phyloP scores from a whole-genome alignment of 768 basidiomycete genomes.

The Lenzites betulinus region DNA sequence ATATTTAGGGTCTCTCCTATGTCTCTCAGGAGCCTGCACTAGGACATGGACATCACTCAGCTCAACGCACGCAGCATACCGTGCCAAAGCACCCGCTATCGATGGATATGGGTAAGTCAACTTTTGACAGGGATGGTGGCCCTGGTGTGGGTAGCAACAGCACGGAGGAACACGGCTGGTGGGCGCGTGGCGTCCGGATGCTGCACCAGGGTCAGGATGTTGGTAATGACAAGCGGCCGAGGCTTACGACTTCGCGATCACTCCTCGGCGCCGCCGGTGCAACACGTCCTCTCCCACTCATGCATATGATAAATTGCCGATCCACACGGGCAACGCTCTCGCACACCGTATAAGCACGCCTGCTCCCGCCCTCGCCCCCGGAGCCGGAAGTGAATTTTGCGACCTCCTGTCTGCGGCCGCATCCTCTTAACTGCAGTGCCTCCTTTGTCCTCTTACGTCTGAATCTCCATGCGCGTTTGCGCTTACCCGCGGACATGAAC shows the following conservation, averaged over 20 bases:
- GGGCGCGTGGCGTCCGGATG: not conserved
- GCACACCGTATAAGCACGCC: conserved; percentile 1
- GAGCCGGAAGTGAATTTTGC: conserved; percentile 4
- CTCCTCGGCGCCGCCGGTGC: conserved; percentile 16
- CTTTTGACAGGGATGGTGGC: no score
- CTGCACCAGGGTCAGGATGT: not conserved
- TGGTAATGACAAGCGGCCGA: conserved; percentile 6
- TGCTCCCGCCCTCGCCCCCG: not conserved
- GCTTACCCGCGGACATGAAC: conserved; percentile 17
- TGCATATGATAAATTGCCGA: conserved; percentile 11
- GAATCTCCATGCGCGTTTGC: conserved; percentile 3
- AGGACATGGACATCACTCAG: not conserved
- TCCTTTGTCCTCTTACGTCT: not conserved
- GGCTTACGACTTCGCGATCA: conserved; percentile 14
- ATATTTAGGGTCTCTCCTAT: not conserved
- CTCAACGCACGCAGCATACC: not conserved
- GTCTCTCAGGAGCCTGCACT: conserved; percentile 1
- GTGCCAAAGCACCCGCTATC: no score
- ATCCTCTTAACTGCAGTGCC: not conserved
- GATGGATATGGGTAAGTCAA: no score
- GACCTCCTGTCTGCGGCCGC: not conserved
- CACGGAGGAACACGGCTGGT: not conserved
- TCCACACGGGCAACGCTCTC: not conserved
- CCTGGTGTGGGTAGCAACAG: no score
- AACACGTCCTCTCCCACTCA: conserved; percentile 4